These are phyloP conservation scores for Suillus placidus DNA, from an alignment of 768 basidiomycete genomes.

Conservation along the genomic window DNA sequence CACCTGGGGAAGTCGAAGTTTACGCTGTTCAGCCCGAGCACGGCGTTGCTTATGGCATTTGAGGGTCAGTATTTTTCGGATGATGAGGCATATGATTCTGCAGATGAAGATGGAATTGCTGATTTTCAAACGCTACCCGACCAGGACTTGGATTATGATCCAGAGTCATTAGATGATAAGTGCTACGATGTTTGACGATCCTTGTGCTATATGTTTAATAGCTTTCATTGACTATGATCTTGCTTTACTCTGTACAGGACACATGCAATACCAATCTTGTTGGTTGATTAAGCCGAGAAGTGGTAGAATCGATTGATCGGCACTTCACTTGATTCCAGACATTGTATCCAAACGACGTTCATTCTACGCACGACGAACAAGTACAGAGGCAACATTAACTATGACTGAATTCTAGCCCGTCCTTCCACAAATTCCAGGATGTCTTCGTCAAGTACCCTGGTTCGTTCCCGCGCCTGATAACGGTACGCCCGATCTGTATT, in stretches of 20 bases:
- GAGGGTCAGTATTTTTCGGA: not conserved
- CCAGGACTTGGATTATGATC: not conserved
- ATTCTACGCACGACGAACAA: not conserved
- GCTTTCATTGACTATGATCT: not conserved
- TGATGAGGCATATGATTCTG: not conserved
- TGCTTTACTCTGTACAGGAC: not conserved
- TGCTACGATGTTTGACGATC: not conserved
- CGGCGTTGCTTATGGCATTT: not conserved
- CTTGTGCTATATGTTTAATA: not conserved
- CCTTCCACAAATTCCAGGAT: constrained; percentile 22
- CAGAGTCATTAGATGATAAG: not conserved
- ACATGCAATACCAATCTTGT: not conserved
- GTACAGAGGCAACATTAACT: not conserved
- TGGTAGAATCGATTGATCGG: not conserved
- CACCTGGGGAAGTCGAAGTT: not conserved
- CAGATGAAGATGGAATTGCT: not conserved
- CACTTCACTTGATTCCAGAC: not conserved
- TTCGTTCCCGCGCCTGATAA: too few species aligned
- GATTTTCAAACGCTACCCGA: not conserved
- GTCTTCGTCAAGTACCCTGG: constrained; percentile 19
- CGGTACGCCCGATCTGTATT: too few species aligned
- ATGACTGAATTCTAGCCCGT: not conserved
- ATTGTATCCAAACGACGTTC: not conserved
- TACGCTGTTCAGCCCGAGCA: not conserved
- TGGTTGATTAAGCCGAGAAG: not conserved